Evolutionary conservation across 2,329 filamentous ascomycete genomes (phyloP), one percentile per base, ranked within the genome.

Genomic region (Thielaviopsis musarum): DNA sequence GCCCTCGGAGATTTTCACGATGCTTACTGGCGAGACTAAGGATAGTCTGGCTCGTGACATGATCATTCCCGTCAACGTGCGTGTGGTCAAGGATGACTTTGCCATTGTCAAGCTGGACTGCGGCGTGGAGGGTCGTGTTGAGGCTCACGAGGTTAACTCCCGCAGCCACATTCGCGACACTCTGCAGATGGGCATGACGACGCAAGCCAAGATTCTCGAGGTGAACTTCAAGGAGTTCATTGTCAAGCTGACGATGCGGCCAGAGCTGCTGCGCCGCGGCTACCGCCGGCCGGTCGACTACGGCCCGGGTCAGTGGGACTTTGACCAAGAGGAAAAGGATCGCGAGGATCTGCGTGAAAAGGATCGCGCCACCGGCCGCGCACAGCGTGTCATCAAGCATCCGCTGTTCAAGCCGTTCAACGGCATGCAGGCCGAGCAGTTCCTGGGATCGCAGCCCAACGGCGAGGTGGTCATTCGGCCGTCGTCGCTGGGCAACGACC

Each of bases 341-440:
- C 85, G 82, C 68, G 90, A 95, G 59, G 84, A 88, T 60, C 75
- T 93, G 64, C 83, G 86, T 59, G 89, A 94, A 70, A 95, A 91
- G 73, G 89, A 93, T 67, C 87, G 88, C 68, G 81, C 82, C 12
- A 88, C 88, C 19, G 90, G 88, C 15, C 88, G 93, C 56, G 86
- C 88, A 2, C 89, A 95, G 70, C 83, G 93, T 69, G 93, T 98
- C 62, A 93, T 98, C 75, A 98, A 98, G 71, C 93, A 98, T 69
- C 91, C 93, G 26, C 81, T 97, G 17, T 98, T 97, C 80, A 87
- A 85, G 65, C 85, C 90, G 0, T 97, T 94, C 78, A 96, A 95
- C 71, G 82, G 89, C 30, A 83, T 84, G 2, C 90, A 97, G 72
- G 93, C 93, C 0, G 89, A 97, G 71, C 89, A 97, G 70, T 97